Conservation (phyloP, 2,329 filamentous ascomycete genomes). For the Trichoderma afroharzianum region DNA sequence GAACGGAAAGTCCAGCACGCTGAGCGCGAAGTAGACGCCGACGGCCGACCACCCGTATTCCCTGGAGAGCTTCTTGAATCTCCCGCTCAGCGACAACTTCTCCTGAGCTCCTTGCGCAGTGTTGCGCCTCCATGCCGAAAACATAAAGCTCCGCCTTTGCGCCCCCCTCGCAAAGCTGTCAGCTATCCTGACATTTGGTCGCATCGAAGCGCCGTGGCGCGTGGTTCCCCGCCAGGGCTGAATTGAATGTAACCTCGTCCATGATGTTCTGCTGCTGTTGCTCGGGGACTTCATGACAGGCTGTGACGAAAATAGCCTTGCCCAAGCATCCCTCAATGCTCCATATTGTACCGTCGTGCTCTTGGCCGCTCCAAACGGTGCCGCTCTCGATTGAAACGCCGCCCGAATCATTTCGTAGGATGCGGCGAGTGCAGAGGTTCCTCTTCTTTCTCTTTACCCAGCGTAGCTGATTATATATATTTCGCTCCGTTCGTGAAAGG, state of each 20-base stretch:
- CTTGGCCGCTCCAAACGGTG: slow-evolving; percentile 18
- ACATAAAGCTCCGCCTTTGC: slow-evolving; percentile 34
- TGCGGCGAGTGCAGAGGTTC: not conserved
- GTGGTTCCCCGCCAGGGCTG: not conserved
- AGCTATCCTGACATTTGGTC: slow-evolving; percentile 17
- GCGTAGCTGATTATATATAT: not conserved
- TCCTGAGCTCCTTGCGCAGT: slow-evolving; percentile 25
- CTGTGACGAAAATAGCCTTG: slow-evolving; percentile 28
- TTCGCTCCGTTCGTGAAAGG: not conserved
- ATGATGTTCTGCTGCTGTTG: not conserved
- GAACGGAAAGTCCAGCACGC: slow-evolving; percentile 87
- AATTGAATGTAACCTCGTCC: slow-evolving; percentile 1
- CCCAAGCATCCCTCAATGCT: slow-evolving; percentile 29
- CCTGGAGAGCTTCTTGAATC: slow-evolving; percentile 76
- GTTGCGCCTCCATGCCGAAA: slow-evolving; percentile 32
- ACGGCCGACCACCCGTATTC: slow-evolving; percentile 94
- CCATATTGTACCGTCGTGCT: slow-evolving; percentile 21
- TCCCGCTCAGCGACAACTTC: slow-evolving; percentile 57
- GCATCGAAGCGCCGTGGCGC: slow-evolving; percentile 11
- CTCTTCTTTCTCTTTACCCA: not conserved
- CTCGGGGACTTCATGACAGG: slow-evolving; percentile 18
- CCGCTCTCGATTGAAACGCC: not conserved
- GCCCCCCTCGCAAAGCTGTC: slow-evolving; percentile 24
- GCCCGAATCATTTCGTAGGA: slow-evolving; percentile 11
- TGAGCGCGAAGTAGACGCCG: slow-evolving; percentile 83